Evolutionary conservation across 345 rosid genomes (phyloP), one percentile per base, ranked within the genome.

Genomic region (Cardamine chenopodiifolia): DNA sequence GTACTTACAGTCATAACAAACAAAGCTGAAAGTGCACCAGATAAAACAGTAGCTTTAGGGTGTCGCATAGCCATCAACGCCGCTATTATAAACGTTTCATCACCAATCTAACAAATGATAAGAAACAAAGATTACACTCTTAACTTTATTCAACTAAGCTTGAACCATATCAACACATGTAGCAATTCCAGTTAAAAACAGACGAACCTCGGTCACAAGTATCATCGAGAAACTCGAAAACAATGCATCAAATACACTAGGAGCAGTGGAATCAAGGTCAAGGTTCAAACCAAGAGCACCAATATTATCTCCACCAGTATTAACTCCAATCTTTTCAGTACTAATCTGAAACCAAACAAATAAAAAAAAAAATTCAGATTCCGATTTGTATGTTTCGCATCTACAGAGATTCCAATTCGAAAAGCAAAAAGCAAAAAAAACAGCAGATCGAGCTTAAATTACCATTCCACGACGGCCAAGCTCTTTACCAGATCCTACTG

Each of bases 31-130:
- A 96, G 96, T 1, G 99, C 99, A 69, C 99, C 99, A 14, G 93
- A 92, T 13, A 96, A 60, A 72, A 96, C 99, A 34, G 71, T 96
- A 29, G 99, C 87, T 79, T 90, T 96, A 7, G 99, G 99, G 61
- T 96, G 98, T 31, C 99, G 94, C 99, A 96, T 96, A 15, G 99
- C 99, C 99, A 96, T 92, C 59, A 96, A 86, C 49, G 99, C 99
- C 37, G 99, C 99, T 82, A 96, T 96, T 57, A 96, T 96, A 77
- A 96, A 96, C 5, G 99, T 96, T 69, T 96, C 99, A 83, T 96
- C 99, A 45, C 99, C 99, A 81, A 92, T 88, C 99, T 92, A 68
- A 34, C 67, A 69, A 17, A 78, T 12, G 31, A 78, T n/a, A 12
- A 23, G 40, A 53, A 25, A 44, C 32, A 50, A 61, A 45, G 25